A percentile compares a stretch with the other conserved stretches of the same genome.
Evolutionary conservation across 2,329 filamentous ascomycete genomes (phyloP).

Genomic region (Penicillium sp.): DNA sequence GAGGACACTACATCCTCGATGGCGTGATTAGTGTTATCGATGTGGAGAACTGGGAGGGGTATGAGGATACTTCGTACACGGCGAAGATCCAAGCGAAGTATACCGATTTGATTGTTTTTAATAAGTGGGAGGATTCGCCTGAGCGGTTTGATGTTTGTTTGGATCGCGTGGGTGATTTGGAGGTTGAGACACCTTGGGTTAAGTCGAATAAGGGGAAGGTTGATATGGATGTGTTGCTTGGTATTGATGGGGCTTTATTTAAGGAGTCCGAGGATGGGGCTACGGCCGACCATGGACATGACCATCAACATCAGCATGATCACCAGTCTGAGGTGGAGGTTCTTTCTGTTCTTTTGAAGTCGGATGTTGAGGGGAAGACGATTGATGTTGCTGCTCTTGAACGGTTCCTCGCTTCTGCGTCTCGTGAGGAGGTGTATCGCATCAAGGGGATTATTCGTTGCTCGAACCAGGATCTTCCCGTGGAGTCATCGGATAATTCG

Average conservation of each 20-base stretch:
- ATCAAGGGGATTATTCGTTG: constrained; percentile 72
- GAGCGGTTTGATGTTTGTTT: constrained; percentile 76
- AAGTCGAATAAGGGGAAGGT: constrained; percentile 82
- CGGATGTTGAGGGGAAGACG: constrained; percentile 42
- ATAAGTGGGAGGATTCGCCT: constrained; percentile 80
- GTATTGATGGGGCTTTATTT: constrained; percentile 75
- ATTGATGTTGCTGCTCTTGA: constrained; percentile 61
- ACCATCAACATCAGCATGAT: constrained; percentile 49
- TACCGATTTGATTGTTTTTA: constrained; percentile 86
- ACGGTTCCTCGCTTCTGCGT: constrained; percentile 66
- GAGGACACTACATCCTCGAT: constrained; percentile 69
- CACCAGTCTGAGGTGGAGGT: constrained; percentile 90
- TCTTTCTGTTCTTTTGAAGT: constrained; percentile 70
- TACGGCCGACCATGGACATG: constrained; percentile 35
- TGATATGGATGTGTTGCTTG: constrained; percentile 75
- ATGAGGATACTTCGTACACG: constrained; percentile 86
- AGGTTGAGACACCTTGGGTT: constrained; percentile 76
- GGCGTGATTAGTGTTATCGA: constrained; percentile 88
- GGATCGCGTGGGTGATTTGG: constrained; percentile 75
- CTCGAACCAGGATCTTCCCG: constrained; percentile 41
- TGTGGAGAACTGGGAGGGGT: constrained; percentile 92
- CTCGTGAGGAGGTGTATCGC: constrained; percentile 91
- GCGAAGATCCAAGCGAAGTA: constrained; percentile 84
- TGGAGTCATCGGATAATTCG: constrained; percentile 48
- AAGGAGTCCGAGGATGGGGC: constrained; percentile 38